These are phyloP conservation scores for Amanita brunnescens DNA, from an alignment of 768 basidiomycete species.

Conservation along the genomic window DNA sequence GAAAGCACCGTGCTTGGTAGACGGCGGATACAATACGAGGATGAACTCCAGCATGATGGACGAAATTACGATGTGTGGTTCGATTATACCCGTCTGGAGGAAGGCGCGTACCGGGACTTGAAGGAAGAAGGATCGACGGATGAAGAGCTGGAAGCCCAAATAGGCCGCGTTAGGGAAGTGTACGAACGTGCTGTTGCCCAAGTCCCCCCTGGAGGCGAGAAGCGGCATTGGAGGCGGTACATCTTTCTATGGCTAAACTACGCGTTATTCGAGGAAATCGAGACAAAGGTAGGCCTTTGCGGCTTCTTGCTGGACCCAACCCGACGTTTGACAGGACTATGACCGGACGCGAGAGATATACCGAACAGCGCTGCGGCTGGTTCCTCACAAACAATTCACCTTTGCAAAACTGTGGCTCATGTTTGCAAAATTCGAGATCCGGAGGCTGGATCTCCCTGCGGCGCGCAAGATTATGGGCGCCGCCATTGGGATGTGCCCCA, in stretches of 20 bases:
- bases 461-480: constrained; percentile 87
- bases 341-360: constrained; percentile 84
- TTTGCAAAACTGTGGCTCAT: constrained; percentile 96
- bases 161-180: constrained; percentile 66
- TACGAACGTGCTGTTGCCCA: constrained; percentile 95
- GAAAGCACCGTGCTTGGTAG: constrained; percentile 95
- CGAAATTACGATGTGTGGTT: constrained; percentile 99
- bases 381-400: constrained; percentile 95
- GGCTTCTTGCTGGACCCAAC: too few relatives aligned
- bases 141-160: constrained; percentile 58
- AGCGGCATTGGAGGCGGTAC: constrained; percentile 85
- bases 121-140: constrained; percentile 65
- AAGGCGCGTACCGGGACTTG: constrained; percentile 72
- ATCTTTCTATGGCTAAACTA: constrained; percentile 94
- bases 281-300: constrained; percentile 60
- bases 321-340: constrained; percentile 50
- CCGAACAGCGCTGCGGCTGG: constrained; percentile 78
- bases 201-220: constrained; percentile 90
- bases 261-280: constrained; percentile 94
- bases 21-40: constrained; percentile 97
- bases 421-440: constrained; percentile 88
- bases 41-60: constrained; percentile 85
- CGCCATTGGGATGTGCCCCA: constrained; percentile 93
- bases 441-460: constrained; percentile 69
- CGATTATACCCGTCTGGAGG: constrained; percentile 89